Base-by-base conservation (phyloP, 371 early-diverging fungal species). In the Coemansia sp. region DNA sequence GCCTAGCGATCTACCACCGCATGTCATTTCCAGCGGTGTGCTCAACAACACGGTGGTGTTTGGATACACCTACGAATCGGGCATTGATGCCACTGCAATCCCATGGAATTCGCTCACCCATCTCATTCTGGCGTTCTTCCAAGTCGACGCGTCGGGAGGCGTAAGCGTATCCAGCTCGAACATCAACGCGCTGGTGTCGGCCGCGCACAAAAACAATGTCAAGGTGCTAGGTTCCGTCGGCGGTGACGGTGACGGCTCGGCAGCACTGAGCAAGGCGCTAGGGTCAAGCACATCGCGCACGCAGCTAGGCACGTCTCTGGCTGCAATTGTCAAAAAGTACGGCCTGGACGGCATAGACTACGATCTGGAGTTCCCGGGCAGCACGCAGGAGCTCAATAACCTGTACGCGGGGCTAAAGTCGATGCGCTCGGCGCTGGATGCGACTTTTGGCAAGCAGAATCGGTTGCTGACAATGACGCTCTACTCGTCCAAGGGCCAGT, bases 161-260 rank as follows among this genome's bases (percentile, higher is more conserved):
- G 74, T 69, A 1, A 61, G 48, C 2, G 63, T 20, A 20, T n/a
- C 58, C 7, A 34, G n/a, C 6, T 50, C 20, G 20, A 20, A 34
- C 38, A 48, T n/a, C 49, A 61, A 53, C n/a, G 48, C 63, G 1
- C 47, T 72, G 31, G 59, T 81, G 5, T 81, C 82, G 4, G 14
- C 60, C 53, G 78, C 78, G 4, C 79, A 71, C 12, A 72, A 80
- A 26, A 84, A 76, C 8, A 69, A 64, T 7, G 69, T 86, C 59
- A 87, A 86, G 56, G 85, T 88, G 1, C 61, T 88, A 6, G 72
- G 90, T 33, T 88, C 90, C 4, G 76, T 91, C n/a, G 91, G 91
- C 36, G 92, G 91, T 10, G 89, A 88, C 86, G 87, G 85, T 57
- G 87, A 86, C 6, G 90, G 89, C 2, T 87, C 88, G 6, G 56